Conservation (phyloP, 352 stramenopile genomes). For the Phytophthora chlamydospora region DNA sequence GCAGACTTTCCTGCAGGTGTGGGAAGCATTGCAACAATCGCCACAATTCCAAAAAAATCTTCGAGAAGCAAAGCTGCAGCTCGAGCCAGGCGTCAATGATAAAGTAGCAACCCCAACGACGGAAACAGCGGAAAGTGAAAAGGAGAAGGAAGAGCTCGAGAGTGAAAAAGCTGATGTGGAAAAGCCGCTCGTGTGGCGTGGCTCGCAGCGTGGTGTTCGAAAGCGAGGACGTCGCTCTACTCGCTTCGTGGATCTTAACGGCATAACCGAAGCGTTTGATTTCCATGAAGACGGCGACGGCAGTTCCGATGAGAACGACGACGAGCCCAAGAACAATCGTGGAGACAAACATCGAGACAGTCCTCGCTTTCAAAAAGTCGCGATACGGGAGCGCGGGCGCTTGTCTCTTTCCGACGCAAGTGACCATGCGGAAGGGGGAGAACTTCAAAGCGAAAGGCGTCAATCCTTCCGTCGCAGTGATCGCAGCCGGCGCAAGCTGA, state of each 20-base stretch:
- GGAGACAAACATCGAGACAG: conserved; percentile 13
- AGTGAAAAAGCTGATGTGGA: conserved; percentile 9
- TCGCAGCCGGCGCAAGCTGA: conserved; percentile 20
- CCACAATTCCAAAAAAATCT: conserved; percentile 56
- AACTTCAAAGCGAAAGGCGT: neutral
- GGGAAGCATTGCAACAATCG: conserved; percentile 54
- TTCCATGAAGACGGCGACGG: conserved; percentile 29
- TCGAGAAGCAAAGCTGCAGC: conserved; percentile 22
- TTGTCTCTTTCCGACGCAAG: conserved; percentile 33
- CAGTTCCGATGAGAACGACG: conserved; percentile 27
- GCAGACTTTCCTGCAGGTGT: conserved; percentile 50
- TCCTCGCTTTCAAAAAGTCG: conserved; percentile 41
- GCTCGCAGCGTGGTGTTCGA: conserved; percentile 14
- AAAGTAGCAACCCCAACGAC: neutral
- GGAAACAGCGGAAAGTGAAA: conserved; percentile 1
- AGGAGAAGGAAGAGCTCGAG: conserved; percentile 7
- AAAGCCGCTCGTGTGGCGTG: conserved; percentile 8
- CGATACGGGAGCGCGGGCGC: conserved; percentile 54
- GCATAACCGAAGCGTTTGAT: conserved; percentile 61
- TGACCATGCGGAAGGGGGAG: conserved; percentile 12
- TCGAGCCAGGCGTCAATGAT: conserved; percentile 13
- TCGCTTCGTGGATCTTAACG: conserved; percentile 55
- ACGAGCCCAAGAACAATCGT: conserved; percentile 10
- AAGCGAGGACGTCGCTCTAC: conserved; percentile 23
- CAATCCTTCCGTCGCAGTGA: conserved; percentile 21